Evolutionary conservation across 2,329 filamentous ascomycete genomes (phyloP), one percentile per base, ranked within the genome.

Genomic region (Claviceps citrina): DNA sequence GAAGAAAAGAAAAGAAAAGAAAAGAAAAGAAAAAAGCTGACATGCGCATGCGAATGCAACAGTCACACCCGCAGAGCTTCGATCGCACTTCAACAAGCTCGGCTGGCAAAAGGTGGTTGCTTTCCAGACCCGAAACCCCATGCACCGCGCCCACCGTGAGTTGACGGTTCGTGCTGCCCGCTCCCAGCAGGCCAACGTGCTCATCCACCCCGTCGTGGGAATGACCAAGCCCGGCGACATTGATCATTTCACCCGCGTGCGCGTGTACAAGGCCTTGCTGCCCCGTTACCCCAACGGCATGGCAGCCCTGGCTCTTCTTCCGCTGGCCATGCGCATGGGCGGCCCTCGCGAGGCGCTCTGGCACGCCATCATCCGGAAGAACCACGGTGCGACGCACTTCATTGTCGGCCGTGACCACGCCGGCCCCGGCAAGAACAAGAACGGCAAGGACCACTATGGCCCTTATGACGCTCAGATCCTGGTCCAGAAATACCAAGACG

Each of bases 311-410:
- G 89, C 86, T 64, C 84, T 98, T 31, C 75, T 98, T 40, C 87
- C 87, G 43, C 74, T 98, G 48, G 91, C 91, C 54, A 98, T 98
- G 91, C 83, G 91, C 60, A 98, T 98, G 91, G 91, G 86, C 58
- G 91, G 91, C 54, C 91, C 91, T 47, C 84, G 91, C 51, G 91
- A 98, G 71, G 91, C 91, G 51, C 86, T 98, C 67, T 98, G 91
- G 91, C 91, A 98, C 71, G 91, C 91, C 57, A 94, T 98, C 56
- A 98, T 98, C 72, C 86, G 91, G 60, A 98, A 96, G 80, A 98
- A 98, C 67, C 87, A 95, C 68, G 91, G 91, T 55, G 86, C 89
- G 36, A 96, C 91, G 13, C 91, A 98, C 73, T 98, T 98, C 72
- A 98, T 98, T 54, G 87, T 98, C 49, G 91, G 91, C 45, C 85